Base-by-base conservation (phyloP, 2,329 filamentous ascomycete genomes). In the Pseudocercospora fijiensis region DNA sequence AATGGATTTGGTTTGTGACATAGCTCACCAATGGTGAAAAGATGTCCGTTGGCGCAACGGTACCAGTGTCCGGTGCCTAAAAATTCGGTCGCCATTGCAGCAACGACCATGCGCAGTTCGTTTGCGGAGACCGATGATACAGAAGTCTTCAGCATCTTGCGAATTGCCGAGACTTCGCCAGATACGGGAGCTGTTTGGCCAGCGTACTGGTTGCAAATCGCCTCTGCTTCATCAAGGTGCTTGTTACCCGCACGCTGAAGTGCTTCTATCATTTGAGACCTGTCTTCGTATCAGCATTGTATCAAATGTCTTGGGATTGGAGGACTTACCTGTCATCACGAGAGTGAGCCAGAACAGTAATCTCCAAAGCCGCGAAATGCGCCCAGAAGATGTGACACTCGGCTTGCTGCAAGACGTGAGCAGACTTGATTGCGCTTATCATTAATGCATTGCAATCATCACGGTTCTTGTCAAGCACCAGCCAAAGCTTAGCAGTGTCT, bases 11-110 rank as follows among this genome's bases (percentile, higher is more conserved):
- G n/a, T n/a, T 11, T 27, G 26, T 3, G 24, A 30, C 18, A 6
- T 5, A 9, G 10, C 37, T 13, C 13, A 49, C 67, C 68, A 24
- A 70, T 51, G 1, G 70, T 70, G 62, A 78, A 77, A 1, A 84
- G 82, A 70, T 88, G 84, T 1, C 82, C 81, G 62, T 86, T 85
- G 24, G 67, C 73, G 65, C 85, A 88, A 0, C 76, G 79, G 72
- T 88, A 89, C 86, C 86, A 89, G 66, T 88, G 85, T 0, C 87
- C 52, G 0, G 77, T 79, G 0, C 79, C 80, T 0, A 63, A 37
- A 0, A 72, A 66, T 7, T 82, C 82, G 0, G 67, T 76, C 3
- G 80, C 74, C 81, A 85, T 84, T 1, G 82, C 81, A 1, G 66
- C 58, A 52, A 82, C 81, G 63, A 84, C 80, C 1, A 78, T 76